These are phyloP conservation scores for Apiospora kogelbergensis DNA, from an alignment of 2,329 filamentous ascomycete species.

Conservation along the genomic window DNA sequence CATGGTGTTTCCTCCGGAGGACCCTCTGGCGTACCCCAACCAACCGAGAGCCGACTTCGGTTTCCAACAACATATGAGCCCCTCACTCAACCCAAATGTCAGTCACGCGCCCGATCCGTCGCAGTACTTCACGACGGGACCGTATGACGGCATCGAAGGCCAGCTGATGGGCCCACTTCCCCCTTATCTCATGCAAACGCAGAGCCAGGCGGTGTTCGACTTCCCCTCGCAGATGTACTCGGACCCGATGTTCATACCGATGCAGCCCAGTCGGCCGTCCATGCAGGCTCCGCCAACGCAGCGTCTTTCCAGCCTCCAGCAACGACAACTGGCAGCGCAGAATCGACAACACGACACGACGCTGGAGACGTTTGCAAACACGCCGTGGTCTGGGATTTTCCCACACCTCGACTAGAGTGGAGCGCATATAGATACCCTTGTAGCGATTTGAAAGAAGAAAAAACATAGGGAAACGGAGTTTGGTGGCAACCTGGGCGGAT, in stretches of 20 bases:
- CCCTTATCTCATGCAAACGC: slow-evolving; percentile 65
- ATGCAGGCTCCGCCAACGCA: slow-evolving; percentile 28
- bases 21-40: slow-evolving; percentile 78
- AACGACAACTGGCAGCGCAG: slow-evolving; percentile 18
- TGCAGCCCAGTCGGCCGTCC: slow-evolving; percentile 31
- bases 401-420: slow-evolving; percentile 21
- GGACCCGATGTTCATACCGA: slow-evolving; percentile 42
- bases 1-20: slow-evolving; percentile 78
- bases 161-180: slow-evolving; percentile 71
- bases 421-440: slow-evolving; percentile 6
- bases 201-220: slow-evolving; percentile 43
- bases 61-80: slow-evolving; percentile 22
- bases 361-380: slow-evolving; percentile 40
- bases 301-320: slow-evolving; percentile 17
- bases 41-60: slow-evolving; percentile 67
- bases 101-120: not conserved
- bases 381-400: slow-evolving; percentile 32
- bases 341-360: slow-evolving; percentile 21
- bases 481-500: not conserved
- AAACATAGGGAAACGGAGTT: not conserved
- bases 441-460: slow-evolving; percentile 2
- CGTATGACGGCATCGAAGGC: slow-evolving; percentile 67
- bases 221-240: slow-evolving; percentile 46
- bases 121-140: slow-evolving; percentile 32
- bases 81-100: not conserved